Base-by-base conservation (phyloP, 371 early-diverging fungal genomes). In the Chytridiales sp. region DNA sequence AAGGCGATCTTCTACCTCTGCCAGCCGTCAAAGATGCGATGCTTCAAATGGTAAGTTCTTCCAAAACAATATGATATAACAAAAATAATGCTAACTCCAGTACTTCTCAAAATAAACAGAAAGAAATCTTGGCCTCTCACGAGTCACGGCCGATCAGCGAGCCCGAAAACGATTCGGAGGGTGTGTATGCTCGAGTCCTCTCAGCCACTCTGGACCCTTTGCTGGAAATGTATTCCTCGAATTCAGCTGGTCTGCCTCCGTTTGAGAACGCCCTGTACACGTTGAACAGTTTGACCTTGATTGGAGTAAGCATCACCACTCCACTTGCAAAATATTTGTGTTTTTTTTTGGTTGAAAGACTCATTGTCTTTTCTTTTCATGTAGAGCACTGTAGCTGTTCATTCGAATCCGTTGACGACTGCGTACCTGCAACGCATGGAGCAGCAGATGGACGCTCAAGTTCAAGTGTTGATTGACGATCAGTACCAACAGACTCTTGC, bases 71-170 rank as follows among this genome's bases (percentile, higher is more conserved):
- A n/a, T n/a, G n/a, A n/a, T n/a, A n/a, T n/a, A n/a, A n/a, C n/a
- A n/a, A 6, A 54, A 3, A 30, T 11, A 46, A 46, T 11, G 9
- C 15, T 17, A 9, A 21, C 22, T 24, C n/a, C 8, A 4, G 26
- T 30, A 15, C 6, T 5, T 19, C 32, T 36, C 50, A 13, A n/a
- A 43, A 30, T 42, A 30, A 42, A 38, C 70, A 87, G 83, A 86
- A 87, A 74, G 89, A 89, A 60, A 86, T 92, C 34, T 78, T 89
- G 75, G 83, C 86, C 22, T 86, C 88, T 0, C 89, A 90, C 62
- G 89, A 90, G 39, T 80, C 85, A 0, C 87, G 88, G 0, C 76
- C 87, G 46, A 74, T 88, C 26, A 70, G 81, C 4, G 74, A 74
- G 26, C 76, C 77, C 6, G 81, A 81, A 54, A 69, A 75, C 53